Conservation (phyloP, 805 yeast genomes). For the Saccharomycopsis babjevae region DNA sequence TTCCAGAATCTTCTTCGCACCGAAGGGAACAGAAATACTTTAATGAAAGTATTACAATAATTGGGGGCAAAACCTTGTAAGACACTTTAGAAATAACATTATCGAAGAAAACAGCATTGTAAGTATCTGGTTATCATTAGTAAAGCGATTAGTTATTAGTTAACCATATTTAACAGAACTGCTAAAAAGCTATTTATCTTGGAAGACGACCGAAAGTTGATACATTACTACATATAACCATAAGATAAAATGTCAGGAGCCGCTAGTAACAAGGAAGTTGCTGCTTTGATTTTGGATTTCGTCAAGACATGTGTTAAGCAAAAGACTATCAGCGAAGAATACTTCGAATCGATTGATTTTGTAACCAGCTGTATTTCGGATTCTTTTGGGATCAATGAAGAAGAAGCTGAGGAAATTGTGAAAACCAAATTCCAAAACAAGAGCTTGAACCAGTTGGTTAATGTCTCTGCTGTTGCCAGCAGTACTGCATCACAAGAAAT, state of each 20-base stretch:
- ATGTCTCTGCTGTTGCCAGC: constrained; percentile 22
- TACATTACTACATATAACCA: background rate
- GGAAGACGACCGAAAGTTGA: background rate
- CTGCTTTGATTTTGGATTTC: constrained; percentile 65
- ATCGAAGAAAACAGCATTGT: no score
- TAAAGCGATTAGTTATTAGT: background rate
- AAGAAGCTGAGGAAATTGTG: constrained; percentile 29
- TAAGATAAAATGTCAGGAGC: constrained; percentile 27
- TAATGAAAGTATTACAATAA: background rate
- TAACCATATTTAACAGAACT: no score
- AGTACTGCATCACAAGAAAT: constrained; percentile 20
- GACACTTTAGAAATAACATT: background rate
- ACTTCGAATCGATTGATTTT: constrained; percentile 80
- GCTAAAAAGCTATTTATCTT: no score
- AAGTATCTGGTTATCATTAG: background rate
- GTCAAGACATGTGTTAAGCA: constrained; percentile 47
- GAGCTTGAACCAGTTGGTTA: constrained; percentile 37
- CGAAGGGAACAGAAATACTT: background rate
- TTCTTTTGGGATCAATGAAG: constrained; percentile 61
- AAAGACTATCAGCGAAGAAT: constrained; percentile 66
- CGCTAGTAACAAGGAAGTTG: constrained; percentile 50
- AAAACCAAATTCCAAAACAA: constrained; percentile 36
- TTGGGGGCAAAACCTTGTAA: background rate
- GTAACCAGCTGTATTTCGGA: constrained; percentile 90
- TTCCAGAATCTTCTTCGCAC: background rate